Base-by-base conservation (phyloP, 257 asterid genomes). In the Solanum tacnaense region DNA sequence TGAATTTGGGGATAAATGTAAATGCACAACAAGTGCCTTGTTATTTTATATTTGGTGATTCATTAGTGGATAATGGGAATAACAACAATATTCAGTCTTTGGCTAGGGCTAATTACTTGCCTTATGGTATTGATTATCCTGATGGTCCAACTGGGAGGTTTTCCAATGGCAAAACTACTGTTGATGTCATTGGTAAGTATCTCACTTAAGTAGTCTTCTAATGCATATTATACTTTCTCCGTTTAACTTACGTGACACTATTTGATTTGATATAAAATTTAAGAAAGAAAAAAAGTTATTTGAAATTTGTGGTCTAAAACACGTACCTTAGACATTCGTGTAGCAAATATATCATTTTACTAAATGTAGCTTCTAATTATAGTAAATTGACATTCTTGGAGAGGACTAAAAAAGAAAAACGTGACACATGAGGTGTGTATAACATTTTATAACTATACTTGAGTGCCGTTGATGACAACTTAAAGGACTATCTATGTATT, bases 51-150 rank as follows among this genome's bases (percentile, higher is more conserved):
- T 95, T 95, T 46, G 98, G 98, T 25, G 98, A 95, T 85, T 95
- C 98, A 1, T 89, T 95, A 85, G 97, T 94, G 34, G 98, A 95
- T 58, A 94, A 94, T 84, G 98, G 98, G 3, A 95, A 95, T 84
- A 95, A 95, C 49, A 95, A 95, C 88, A 87, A 87, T 68, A 95
- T 95, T 23, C 89, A 87, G 62, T 95, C 98, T 2, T 86, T 95
- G 88, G 98, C 98, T 7, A 90, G 90, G 86, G 97, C 98, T 23
- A 94, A 95, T 41, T 95, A 93, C 91, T 89, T 93, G 94, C 98
- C 98, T 76, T 95, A 95, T 44, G 98, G 98, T 2, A 72, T 94
- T 9, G 98, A 95, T 89, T 95, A 89, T 58, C 88, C 93, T 0
- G 83, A 20, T 3, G 98, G 98, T 7, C 96, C 98, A 0, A 95